Conservation (phyloP, 2,329 filamentous ascomycete species). For the Ilyonectria mors-panacis region DNA sequence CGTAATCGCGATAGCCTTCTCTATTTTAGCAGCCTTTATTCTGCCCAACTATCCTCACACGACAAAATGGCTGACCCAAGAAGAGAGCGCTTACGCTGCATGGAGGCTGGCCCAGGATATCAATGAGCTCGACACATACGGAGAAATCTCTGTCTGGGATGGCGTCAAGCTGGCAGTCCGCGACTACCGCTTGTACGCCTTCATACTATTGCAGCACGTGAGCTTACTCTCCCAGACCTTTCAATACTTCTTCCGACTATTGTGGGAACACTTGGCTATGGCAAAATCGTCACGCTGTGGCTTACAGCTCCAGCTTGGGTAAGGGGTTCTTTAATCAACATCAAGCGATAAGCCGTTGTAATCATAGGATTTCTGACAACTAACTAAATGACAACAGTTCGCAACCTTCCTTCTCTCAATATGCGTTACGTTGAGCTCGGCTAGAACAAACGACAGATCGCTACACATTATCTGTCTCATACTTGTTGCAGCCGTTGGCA, state of each 20-base stretch:
- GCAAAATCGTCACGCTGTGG: slow-evolving; percentile 67
- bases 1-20: slow-evolving; percentile 57
- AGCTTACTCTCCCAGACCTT: slow-evolving; percentile 69
- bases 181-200: slow-evolving; percentile 67
- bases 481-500: slow-evolving; percentile 66
- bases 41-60: slow-evolving; percentile 69
- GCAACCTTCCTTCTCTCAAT: slow-evolving; percentile 68
- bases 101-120: slow-evolving; percentile 66
- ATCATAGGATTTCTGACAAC: background rate
- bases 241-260: slow-evolving; percentile 77
- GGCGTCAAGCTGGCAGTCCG: slow-evolving; percentile 64
- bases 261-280: slow-evolving; percentile 72
- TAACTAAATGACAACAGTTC: slow-evolving; percentile 48
- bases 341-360: background rate
- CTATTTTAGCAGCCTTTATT: slow-evolving; percentile 52
- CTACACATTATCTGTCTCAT: slow-evolving; percentile 70
- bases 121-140: slow-evolving; percentile 60
- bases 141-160: slow-evolving; percentile 55
- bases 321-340: slow-evolving; percentile 46
- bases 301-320: slow-evolving; percentile 73
- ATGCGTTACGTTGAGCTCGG: slow-evolving; percentile 68
- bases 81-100: slow-evolving; percentile 66
- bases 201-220: slow-evolving; percentile 68
- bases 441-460: slow-evolving; percentile 68
- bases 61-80: slow-evolving; percentile 65